Percentiles rank a stretch among this genome's conserved stretches.
Evolutionary conservation across 352 stramenopile species (phyloP).

Genomic region (Blastocystis sp.): DNA sequence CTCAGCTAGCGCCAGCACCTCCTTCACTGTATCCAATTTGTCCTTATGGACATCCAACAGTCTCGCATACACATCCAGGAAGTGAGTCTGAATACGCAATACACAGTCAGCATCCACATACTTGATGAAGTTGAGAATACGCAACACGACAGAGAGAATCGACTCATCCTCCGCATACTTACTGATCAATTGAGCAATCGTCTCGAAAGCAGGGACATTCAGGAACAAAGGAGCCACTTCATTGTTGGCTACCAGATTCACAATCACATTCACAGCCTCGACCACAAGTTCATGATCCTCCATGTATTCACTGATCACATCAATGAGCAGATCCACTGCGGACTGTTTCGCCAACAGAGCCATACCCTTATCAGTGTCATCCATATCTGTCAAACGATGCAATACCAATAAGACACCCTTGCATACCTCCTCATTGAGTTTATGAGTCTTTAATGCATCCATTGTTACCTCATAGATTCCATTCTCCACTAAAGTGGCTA

Average conservation of each 20-base stretch:
- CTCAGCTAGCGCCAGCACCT: slow-evolving; percentile 20
- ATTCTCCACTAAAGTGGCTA: background rate
- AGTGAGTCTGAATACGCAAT: slow-evolving; percentile 53
- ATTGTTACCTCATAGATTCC: slow-evolving; percentile 49
- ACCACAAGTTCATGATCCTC: slow-evolving; percentile 23
- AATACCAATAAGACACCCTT: slow-evolving; percentile 36
- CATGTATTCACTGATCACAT: slow-evolving; percentile 48
- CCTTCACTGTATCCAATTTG: slow-evolving; percentile 34
- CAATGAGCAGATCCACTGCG: slow-evolving; percentile 42
- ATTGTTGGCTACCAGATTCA: slow-evolving; percentile 23
- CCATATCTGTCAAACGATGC: slow-evolving; percentile 1
- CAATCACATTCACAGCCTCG: slow-evolving; percentile 22
- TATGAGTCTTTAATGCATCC: slow-evolving; percentile 48
- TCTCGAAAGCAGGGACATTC: slow-evolving; percentile 37
- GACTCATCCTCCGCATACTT: slow-evolving; percentile 29
- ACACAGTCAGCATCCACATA: slow-evolving; percentile 24
- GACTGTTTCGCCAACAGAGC: slow-evolving; percentile 4
- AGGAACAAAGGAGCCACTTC: slow-evolving; percentile 5
- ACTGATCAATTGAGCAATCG: slow-evolving; percentile 47
- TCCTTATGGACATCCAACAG: slow-evolving; percentile 45
- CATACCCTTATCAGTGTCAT: background rate
- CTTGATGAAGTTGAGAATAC: slow-evolving; percentile 43
- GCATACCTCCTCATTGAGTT: slow-evolving; percentile 40
- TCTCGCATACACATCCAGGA: slow-evolving; percentile 46
- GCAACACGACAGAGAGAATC: slow-evolving; percentile 28